Evolutionary conservation across 257 asterid genomes (phyloP).

Genomic region (Fraxinus pennsylvanica): DNA sequence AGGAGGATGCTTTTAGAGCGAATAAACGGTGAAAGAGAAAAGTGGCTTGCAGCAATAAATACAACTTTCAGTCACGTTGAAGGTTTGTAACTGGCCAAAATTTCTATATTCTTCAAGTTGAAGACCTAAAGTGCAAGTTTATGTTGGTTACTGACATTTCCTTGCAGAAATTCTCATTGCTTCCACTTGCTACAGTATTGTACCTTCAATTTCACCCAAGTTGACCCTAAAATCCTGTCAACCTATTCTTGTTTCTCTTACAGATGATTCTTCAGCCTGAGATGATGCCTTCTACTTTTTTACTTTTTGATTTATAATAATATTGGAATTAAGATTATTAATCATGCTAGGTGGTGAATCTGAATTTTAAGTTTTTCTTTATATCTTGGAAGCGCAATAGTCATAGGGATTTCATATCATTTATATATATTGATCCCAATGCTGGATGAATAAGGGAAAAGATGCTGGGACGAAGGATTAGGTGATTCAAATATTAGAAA

Average conservation of each 20-base stretch:
- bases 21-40: conserved; percentile 87
- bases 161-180: conserved; percentile 5
- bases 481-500: not conserved
- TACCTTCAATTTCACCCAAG: not conserved
- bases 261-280: not conserved
- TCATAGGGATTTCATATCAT: not conserved
- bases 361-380: not conserved
- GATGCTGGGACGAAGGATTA: not conserved
- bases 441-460: not conserved
- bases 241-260: not conserved
- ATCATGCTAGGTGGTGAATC: not conserved
- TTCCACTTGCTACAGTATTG: not conserved
- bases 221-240: not conserved
- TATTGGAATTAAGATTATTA: not conserved
- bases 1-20: conserved; percentile 82
- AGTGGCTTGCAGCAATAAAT: conserved; percentile 99
- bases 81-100: conserved; percentile 46
- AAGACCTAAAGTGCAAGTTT: not conserved
- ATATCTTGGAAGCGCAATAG: not conserved
- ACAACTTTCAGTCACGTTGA: conserved; percentile 89
- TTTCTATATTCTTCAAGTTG: conserved; percentile 10
- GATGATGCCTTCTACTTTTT: not conserved
- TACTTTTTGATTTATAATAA: not conserved
- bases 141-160: conserved; percentile 9
- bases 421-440: not conserved